Conservation (phyloP, 768 basidiomycete species). For the Naganishia antarctica region DNA sequence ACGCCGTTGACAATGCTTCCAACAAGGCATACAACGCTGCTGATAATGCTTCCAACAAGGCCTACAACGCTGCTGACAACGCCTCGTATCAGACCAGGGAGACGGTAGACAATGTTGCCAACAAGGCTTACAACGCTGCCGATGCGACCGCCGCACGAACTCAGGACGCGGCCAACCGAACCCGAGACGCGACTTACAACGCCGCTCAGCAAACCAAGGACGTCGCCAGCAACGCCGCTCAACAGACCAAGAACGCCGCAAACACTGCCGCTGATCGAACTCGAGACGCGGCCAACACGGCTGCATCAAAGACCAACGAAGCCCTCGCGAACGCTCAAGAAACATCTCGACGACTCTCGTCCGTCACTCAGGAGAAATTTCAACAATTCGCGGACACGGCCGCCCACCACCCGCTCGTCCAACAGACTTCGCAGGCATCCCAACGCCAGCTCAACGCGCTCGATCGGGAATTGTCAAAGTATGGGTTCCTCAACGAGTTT, state of each 20-base stretch:
- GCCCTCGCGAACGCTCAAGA: conserved; percentile 24
- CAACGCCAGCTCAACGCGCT: conserved; percentile 25
- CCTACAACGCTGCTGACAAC: background rate
- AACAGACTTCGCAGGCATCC: conserved; percentile 4
- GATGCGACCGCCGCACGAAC: background rate
- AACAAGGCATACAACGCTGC: background rate
- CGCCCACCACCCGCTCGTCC: conserved; percentile 28
- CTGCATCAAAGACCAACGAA: conserved; percentile 49
- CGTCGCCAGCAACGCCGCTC: conserved; percentile 3
- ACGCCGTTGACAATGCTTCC: background rate
- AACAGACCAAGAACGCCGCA: background rate
- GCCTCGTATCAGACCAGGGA: background rate
- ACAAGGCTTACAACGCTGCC: conserved; percentile 6
- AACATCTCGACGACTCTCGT: conserved; percentile 15
- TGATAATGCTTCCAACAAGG: background rate
- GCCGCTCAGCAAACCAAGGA: background rate
- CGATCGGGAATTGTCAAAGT: conserved; percentile 58
- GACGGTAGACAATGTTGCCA: background rate
- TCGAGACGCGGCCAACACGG: conserved; percentile 52
- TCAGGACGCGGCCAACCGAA: background rate
- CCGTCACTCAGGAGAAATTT: conserved; percentile 1
- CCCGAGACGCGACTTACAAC: background rate
- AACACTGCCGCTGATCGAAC: background rate
- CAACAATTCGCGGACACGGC: conserved; percentile 9
- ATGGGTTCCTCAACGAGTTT: conserved; percentile 75